Conservation (phyloP, 2,329 filamentous ascomycete species). For the Aspergillus fumigatiaffinis region DNA sequence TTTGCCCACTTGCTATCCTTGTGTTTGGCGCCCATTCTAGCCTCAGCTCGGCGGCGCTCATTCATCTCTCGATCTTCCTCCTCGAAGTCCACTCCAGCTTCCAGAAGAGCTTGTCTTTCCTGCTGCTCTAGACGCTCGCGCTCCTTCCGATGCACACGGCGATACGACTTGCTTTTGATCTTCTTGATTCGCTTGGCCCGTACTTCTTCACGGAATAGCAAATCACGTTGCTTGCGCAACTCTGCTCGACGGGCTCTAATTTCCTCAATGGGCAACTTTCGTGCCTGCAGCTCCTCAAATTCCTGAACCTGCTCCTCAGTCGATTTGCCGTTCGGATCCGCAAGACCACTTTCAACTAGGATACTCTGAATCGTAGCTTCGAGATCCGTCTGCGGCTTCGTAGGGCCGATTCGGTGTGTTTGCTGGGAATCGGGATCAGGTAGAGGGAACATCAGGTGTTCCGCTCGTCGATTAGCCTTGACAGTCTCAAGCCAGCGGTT, state of each 20-base stretch:
- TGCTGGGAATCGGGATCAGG: constrained; percentile 63
- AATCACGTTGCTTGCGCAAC: constrained; percentile 73
- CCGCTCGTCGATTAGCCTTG: constrained; percentile 85
- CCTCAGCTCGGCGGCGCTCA: constrained; percentile 74
- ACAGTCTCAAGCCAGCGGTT: constrained; percentile 93
- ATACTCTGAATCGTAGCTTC: constrained; percentile 84
- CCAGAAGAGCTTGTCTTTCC: constrained; percentile 55
- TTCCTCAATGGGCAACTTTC: constrained; percentile 68
- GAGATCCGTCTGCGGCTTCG: constrained; percentile 70
- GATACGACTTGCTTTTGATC: constrained; percentile 96
- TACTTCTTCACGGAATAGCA: constrained; percentile 83
- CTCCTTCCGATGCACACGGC: constrained; percentile 83
- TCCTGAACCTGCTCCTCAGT: constrained; percentile 64
- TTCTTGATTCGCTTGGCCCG: constrained; percentile 93
- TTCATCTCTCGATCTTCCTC: constrained; percentile 62
- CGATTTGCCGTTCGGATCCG: constrained; percentile 54
- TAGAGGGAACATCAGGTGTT: constrained; percentile 85
- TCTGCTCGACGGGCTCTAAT: constrained; percentile 69
- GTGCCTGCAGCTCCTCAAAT: constrained; percentile 65
- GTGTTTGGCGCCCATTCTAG: constrained; percentile 80
- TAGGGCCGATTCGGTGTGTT: constrained; percentile 52
- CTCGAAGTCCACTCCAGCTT: constrained; percentile 57
- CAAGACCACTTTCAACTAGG: constrained; percentile 80
- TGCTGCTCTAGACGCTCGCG: constrained; percentile 56
- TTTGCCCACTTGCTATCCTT: constrained; percentile 92